Conservation (phyloP, 805 yeast species). For the Vanderwaltozyma yarrowii region DNA sequence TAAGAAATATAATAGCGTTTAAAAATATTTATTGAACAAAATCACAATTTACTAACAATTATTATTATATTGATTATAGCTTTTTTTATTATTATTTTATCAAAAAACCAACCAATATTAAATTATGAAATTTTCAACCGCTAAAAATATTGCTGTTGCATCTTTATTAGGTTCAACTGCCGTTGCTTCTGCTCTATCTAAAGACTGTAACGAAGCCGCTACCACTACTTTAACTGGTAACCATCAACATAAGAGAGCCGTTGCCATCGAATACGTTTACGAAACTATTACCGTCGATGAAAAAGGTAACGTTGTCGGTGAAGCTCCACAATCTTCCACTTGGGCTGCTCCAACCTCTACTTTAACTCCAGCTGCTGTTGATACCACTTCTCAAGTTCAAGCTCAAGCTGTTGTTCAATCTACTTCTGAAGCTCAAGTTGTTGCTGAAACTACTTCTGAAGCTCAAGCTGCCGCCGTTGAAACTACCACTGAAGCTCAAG, state of each 20-base stretch:
- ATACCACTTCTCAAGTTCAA: conserved; percentile 1
- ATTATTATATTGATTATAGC: no score
- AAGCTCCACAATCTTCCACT: conserved; percentile 15
- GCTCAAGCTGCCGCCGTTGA: conserved; percentile 1
- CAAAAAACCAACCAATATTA: background rate
- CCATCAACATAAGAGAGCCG: conserved; percentile 44
- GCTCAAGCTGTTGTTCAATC: conserved; percentile 4
- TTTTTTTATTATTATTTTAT: no score
- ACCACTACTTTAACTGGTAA: conserved; percentile 18
- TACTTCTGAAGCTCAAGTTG: conserved; percentile 2
- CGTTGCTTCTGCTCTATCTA: conserved; percentile 22
- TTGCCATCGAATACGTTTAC: conserved; percentile 42
- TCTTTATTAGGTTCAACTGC: conserved; percentile 24
- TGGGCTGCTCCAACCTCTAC: conserved; percentile 19
- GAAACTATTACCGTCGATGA: conserved; percentile 45
- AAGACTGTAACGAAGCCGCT: background rate
- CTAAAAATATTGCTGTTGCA: conserved; percentile 21
- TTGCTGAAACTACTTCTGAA: conserved; percentile 1
- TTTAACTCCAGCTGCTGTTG: conserved; percentile 3
- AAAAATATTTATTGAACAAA: no score
- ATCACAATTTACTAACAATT: background rate
- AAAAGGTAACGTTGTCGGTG: conserved; percentile 35
- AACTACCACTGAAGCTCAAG: conserved; percentile 2
- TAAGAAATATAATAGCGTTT: no score
- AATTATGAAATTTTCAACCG: conserved; percentile 28